Conservation (phyloP, 495 filamentous ascomycete genomes). For the Poronia punctata region DNA sequence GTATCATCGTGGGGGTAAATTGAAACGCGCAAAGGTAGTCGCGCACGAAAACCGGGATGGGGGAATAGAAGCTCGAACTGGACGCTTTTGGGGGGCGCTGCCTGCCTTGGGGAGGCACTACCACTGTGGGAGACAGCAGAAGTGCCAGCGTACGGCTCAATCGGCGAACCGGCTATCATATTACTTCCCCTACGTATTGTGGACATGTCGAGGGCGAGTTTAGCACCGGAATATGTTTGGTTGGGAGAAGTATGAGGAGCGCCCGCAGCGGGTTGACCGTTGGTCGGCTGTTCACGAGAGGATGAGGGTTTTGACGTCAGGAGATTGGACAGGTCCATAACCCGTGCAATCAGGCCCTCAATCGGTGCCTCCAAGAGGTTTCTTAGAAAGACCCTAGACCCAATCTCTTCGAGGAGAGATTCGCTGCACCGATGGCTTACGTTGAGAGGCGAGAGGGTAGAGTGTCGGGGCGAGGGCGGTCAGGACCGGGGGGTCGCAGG, state of each 20-base stretch:
- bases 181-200: conserved; percentile 27
- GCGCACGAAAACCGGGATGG: conserved; percentile 64
- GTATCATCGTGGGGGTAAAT: conserved; percentile 92
- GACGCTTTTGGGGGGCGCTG: conserved; percentile 62
- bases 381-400: conserved; percentile 4
- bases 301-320: conserved; percentile 14
- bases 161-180: conserved; percentile 44
- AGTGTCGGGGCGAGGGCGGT: conserved; percentile 14
- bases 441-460: conserved; percentile 10
- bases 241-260: conserved; percentile 19
- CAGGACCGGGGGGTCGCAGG: too few species aligned
- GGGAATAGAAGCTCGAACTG: conserved; percentile 78
- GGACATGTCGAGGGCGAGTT: conserved; percentile 15
- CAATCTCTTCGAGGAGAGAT: conserved; percentile 5
- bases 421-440: conserved; percentile 4
- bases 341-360: conserved; percentile 3
- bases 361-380: conserved; percentile 8
- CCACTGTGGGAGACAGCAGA: conserved; percentile 29
- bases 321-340: conserved; percentile 17
- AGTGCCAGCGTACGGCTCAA: conserved; percentile 21
- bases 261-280: conserved; percentile 19
- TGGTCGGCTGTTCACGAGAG: conserved; percentile 11
- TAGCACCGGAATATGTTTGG: conserved; percentile 9
- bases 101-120: conserved; percentile 42
- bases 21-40: conserved; percentile 83